Evolutionary conservation across 164 flowering plant species (phyloP), one percentile per base, ranked within the genome.

Genomic region (Chimonanthus salicifolius): DNA sequence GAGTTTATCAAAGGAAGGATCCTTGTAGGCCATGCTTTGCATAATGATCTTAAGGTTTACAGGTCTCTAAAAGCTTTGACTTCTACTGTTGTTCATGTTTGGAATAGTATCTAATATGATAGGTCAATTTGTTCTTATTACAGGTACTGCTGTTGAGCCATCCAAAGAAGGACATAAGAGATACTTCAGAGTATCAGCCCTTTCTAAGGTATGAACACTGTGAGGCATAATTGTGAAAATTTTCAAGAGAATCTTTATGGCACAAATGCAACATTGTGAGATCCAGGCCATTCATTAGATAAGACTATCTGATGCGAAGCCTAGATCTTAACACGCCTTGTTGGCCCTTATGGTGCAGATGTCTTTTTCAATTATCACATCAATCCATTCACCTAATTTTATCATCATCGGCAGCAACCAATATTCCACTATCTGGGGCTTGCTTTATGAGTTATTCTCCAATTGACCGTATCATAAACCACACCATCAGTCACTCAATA

Each of bases 11-110:
- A 92, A 68, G 96, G 89, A 80, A 86, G 86, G 83, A 82, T 88
- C 81, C 93, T 94, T 82, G 96, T 92, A 11, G 98, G 99, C 33
- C 99, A 94, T 87, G 95, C 99, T 64, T 82, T 94, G 82, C 88
- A 69, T 73, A 89, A 92, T 84, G 98, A 94, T 84, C 87, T 94
- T 60, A 92, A 88, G 92, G 99, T 92, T 71, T 48, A 62, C 15
- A 20, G 47, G 47, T 67, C 16, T 70, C 45, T 54, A n/a, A 54
- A 54, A 54, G 16, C 33, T 21, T 6, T 10, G n/a, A 15, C 47
- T 66, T 45, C 15, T 66, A 44, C 15, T 13, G 11, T 15, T 66
- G 6, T 3, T 10, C 47, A 11, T 66, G 7, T 5, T 10, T 66
- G 47, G 47, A 43, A 45, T 44, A 18, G 48, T 66, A 13, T 45